These are phyloP conservation scores for Sordaria brevicollis DNA, from an alignment of 495 filamentous ascomycete genomes.

Conservation along the genomic window DNA sequence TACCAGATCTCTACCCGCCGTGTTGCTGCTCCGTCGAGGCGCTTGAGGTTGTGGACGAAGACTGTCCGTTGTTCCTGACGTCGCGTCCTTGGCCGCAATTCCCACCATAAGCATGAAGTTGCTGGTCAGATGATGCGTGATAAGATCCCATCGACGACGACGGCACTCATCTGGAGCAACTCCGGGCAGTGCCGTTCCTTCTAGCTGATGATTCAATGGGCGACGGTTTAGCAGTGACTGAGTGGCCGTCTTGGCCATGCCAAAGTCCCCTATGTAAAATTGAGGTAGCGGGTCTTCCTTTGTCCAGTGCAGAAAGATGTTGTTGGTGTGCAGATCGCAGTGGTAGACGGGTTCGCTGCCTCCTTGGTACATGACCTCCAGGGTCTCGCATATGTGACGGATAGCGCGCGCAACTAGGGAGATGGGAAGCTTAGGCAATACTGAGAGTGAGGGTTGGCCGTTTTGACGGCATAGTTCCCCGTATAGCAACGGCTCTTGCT, in stretches of 20 bases:
- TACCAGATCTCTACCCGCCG: background rate
- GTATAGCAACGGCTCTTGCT: background rate
- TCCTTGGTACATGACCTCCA: conserved; percentile 7
- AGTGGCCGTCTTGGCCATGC: background rate
- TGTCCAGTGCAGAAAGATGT: background rate
- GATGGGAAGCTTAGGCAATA: background rate
- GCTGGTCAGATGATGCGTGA: background rate
- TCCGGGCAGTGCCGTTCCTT: background rate
- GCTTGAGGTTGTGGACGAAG: background rate
- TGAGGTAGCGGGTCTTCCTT: background rate
- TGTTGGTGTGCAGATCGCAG: conserved; percentile 5
- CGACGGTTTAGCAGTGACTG: background rate
- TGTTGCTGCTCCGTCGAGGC: background rate
- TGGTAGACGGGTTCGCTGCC: conserved; percentile 1
- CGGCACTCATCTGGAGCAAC: background rate
- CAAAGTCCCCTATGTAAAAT: conserved; percentile 6
- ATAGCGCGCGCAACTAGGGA: background rate
- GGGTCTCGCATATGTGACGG: conserved; percentile 3
- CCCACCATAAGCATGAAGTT: background rate
- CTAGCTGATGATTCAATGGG: background rate
- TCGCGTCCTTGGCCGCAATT: background rate
- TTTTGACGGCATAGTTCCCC: background rate
- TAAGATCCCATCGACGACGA: background rate
- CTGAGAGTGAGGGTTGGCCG: background rate
- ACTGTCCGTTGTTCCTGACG: too few relatives aligned